Evolutionary conservation across 2,329 filamentous ascomycete species (phyloP).

Genomic region (Graphiopsis chlorocephala): DNA sequence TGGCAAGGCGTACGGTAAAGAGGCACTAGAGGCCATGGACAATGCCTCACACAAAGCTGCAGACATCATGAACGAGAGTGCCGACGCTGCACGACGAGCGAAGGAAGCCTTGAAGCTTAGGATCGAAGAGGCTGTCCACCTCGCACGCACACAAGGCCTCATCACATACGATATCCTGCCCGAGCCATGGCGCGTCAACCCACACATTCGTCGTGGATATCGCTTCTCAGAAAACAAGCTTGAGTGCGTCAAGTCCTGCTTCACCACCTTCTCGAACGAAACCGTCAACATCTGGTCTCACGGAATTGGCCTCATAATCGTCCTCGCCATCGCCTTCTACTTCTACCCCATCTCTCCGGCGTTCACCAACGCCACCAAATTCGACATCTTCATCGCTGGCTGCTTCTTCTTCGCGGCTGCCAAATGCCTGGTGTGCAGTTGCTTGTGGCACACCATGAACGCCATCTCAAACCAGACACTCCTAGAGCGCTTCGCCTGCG

Average conservation of each 20-base stretch:
- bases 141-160: slow-evolving; percentile 76
- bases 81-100: slow-evolving; percentile 78
- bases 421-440: slow-evolving; percentile 92
- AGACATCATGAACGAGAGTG: slow-evolving; percentile 74
- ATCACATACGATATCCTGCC: slow-evolving; percentile 89
- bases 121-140: slow-evolving; percentile 79
- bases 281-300: slow-evolving; percentile 98
- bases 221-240: slow-evolving; percentile 90
- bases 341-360: slow-evolving; percentile 88
- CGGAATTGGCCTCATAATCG: slow-evolving; percentile 79
- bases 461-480: slow-evolving; percentile 85
- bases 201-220: slow-evolving; percentile 87
- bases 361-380: slow-evolving; percentile 80
- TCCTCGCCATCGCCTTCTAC: slow-evolving; percentile 87
- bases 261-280: slow-evolving; percentile 83
- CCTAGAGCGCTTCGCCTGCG: slow-evolving; percentile 93
- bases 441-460: slow-evolving; percentile 98
- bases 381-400: slow-evolving; percentile 85
- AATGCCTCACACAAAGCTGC: slow-evolving; percentile 71
- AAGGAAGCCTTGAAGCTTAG: slow-evolving; percentile 59
- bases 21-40: slow-evolving; percentile 78
- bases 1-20: slow-evolving; percentile 72
- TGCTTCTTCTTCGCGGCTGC: slow-evolving; percentile 95
- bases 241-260: slow-evolving; percentile 77
- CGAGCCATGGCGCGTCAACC: slow-evolving; percentile 89